These are phyloP conservation scores for Logfia minima DNA, from an alignment of 129 eudicot species.

Conservation along the genomic window DNA sequence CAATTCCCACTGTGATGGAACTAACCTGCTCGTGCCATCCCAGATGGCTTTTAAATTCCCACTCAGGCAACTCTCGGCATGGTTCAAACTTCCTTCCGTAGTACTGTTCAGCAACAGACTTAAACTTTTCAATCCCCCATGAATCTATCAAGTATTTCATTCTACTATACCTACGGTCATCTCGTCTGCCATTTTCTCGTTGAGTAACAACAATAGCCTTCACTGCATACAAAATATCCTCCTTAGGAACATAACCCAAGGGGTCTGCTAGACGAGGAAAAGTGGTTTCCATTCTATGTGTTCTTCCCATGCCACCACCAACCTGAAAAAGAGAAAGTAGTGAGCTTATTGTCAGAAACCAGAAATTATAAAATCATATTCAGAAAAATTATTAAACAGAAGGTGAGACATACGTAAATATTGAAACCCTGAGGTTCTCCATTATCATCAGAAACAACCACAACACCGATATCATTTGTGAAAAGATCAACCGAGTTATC, in stretches of 20 bases:
- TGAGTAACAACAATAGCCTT: conserved; percentile 98
- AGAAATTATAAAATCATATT: not conserved
- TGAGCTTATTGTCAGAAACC: not conserved
- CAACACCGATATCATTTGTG: conserved; percentile 96
- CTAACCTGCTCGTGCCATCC: conserved; percentile 98
- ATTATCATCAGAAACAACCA: conserved; percentile 79
- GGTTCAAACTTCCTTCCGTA: conserved; percentile 89
- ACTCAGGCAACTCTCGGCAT: conserved; percentile 78
- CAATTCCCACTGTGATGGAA: not conserved
- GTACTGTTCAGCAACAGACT: conserved; percentile 73
- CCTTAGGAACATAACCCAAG: conserved; percentile 93
- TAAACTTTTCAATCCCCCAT: conserved; percentile 97
- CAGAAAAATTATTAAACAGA: not conserved
- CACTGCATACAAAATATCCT: conserved; percentile 92
- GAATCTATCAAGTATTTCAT: conserved; percentile 91
- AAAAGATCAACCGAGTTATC: conserved; percentile 94
- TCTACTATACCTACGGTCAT: conserved; percentile 92
- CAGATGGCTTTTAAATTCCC: conserved; percentile 93
- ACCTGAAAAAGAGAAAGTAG: conserved; percentile 47
- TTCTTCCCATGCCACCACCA: conserved; percentile 99
- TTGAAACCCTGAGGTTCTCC: conserved; percentile 97
- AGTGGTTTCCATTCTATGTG: conserved; percentile 84
- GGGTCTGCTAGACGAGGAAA: conserved; percentile 94
- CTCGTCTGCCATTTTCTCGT: conserved; percentile 95
- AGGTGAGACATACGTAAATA: conserved; percentile 57